Base-by-base conservation (phyloP, 2,329 filamentous ascomycete genomes). In the Calonectria multiphialidica region DNA sequence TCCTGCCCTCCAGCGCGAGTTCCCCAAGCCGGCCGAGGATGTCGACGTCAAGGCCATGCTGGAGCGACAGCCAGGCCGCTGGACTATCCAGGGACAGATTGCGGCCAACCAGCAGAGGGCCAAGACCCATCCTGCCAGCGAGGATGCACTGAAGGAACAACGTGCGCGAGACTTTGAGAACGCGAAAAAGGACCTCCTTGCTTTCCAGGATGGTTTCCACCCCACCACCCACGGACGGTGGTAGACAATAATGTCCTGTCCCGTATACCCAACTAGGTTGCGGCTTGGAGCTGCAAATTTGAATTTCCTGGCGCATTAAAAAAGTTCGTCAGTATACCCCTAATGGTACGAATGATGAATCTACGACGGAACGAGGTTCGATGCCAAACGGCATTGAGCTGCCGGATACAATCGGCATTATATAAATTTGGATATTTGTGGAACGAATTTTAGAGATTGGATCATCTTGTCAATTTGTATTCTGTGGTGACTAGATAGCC, bases 141-240 rank as follows among this genome's bases (percentile, higher is more conserved):
- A 76, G 15, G 70, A 82, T 21, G 74, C 81, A 44, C 78, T 82
- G 70, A 79, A 82, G 55, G 84, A 84, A 55, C 79, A 81, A 70
- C 81, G 83, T 45, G 80, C 81, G 18, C 80, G 79, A 71, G 84
- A 86, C 55, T 83, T 90, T 45, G 87, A 87, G 65, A 83, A 84
- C 42, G 84, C 83, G 33, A 90, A 90, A 84, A 81, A 79, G 71
- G 83, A 88, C 40, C 81, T 90, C 18, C 83, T 87, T 18, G 82
- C 83, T 57, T 82, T 82, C 37, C 82, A 83, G 66, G 79, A 77
- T 30, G 72, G 79, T 47, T 70, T 80, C 30, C 71, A 72, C 25
- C 68, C 55, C 37, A 47, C 63, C 57, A 30, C 25, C 45, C 44
- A 72, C 30, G 44, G 59, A 25, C n/a, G 50, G 28, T 55, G 65